phyloP scores from a whole-genome alignment of 2,329 filamentous ascomycete genomes.

The Trichoderma sp. region DNA sequence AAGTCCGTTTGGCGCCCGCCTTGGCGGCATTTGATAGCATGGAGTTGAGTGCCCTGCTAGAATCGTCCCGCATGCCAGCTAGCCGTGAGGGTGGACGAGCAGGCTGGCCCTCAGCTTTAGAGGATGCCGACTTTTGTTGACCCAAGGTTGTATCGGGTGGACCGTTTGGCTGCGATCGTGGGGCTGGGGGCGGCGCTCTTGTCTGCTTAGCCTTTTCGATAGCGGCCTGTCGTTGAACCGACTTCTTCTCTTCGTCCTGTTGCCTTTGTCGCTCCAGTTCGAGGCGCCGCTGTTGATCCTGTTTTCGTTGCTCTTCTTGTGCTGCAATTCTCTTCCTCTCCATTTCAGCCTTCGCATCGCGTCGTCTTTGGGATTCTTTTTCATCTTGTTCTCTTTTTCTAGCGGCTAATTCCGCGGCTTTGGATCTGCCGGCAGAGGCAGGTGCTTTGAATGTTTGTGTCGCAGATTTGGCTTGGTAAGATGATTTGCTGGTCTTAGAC shows the following conservation, averaged over 20 bases:
- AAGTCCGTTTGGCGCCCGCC: constrained; percentile 68
- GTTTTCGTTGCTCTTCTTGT: constrained; percentile 65
- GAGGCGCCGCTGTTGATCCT: constrained; percentile 59
- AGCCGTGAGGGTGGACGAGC: constrained; percentile 59
- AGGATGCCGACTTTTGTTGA: constrained; percentile 35
- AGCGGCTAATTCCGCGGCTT: constrained; percentile 73
- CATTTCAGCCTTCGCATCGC: constrained; percentile 77
- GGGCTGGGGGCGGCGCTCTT: constrained; percentile 61
- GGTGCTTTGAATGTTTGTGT: constrained; percentile 60
- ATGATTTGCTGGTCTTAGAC: constrained; percentile 66
- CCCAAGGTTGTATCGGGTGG: constrained; percentile 48
- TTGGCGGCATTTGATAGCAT: constrained; percentile 61
- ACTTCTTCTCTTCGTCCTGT: constrained; percentile 68
- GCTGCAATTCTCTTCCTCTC: constrained; percentile 72
- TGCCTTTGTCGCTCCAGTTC: constrained; percentile 64
- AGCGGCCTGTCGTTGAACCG: constrained; percentile 62
- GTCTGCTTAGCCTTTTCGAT: constrained; percentile 68
- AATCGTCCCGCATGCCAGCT: constrained; percentile 60
- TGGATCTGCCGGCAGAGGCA: constrained; percentile 65
- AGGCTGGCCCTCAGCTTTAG: constrained; percentile 39
- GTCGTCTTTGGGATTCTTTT: constrained; percentile 73
- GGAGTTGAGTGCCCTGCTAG: constrained; percentile 61
- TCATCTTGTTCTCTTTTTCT: constrained; percentile 86
- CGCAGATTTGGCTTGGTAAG: constrained; percentile 61
- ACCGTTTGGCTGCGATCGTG: constrained; percentile 56